Base-by-base conservation (phyloP, 2,329 filamentous ascomycete genomes). In the Clarireedia monteithiana region DNA sequence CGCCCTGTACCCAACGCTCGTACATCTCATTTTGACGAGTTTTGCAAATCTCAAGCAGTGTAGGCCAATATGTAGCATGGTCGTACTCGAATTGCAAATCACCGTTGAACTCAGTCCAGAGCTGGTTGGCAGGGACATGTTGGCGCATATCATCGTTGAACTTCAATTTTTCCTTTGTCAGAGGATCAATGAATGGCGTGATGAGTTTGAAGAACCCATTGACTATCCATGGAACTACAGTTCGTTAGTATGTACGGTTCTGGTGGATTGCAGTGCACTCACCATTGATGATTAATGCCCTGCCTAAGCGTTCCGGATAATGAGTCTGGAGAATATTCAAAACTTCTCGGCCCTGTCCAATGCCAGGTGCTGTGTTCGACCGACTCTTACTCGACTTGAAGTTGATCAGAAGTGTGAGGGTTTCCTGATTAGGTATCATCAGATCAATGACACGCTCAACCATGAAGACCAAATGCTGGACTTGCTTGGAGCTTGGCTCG, bases 381-480 rank as follows among this genome's bases (percentile, higher is more conserved):
- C 89, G 83, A 58, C 79, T 82, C 69, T 87, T 88, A 63, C 84
- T 86, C 58, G 85, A 80, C 72, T 90, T 89, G 77, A 96, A 97
- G 74, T 96, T 92, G 72, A 97, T 91, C 63, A 97, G 76, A 55
- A 99, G 78, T 45, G 88, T 87, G 57, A 96, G 73, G 48, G 83
- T 94, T 74, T 97, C 94, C 69, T 95, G 89, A 14, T 88, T 87
- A 0, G 91, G 79, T 0, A 88, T 86, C 83, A 95, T 91, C 60
- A 97, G 74, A 65, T 96, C 91, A 62, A 96, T 83, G 36, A 88
- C 85, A 39, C 89, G 82, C 76, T 99, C 94, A 44, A 97, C 74
- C 91, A 97, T 96, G 75, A 88, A 99, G 52, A 96, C 91, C 59
- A 99, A 76, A 70, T 97, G 91, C 72, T 99, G 85, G 55, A 96